phyloP scores from a whole-genome alignment of 2,329 filamentous ascomycete genomes.

The Talaromyces amestolkiae region DNA sequence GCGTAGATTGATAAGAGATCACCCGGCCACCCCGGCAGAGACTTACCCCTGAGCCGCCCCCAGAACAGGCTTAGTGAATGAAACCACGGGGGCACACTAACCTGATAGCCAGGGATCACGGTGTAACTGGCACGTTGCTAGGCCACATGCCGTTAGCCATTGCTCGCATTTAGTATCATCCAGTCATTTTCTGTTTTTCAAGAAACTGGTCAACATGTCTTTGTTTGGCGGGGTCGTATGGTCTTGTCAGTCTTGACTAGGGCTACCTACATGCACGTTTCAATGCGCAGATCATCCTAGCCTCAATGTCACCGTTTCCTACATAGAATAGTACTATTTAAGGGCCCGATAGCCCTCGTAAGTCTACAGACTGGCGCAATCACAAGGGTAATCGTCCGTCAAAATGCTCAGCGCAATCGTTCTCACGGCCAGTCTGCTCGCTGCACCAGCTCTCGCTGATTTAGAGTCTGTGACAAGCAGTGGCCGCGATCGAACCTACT shows the following conservation, averaged over 20 bases:
- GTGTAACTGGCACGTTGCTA: not conserved
- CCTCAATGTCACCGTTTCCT: not conserved
- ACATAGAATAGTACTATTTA: not conserved
- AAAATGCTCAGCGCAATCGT: not conserved
- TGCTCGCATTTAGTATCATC: not conserved
- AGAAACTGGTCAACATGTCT: not conserved
- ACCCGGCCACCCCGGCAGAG: not conserved
- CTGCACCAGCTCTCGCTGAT: not conserved
- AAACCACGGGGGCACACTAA: not conserved
- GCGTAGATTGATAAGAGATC: not conserved
- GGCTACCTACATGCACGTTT: not conserved
- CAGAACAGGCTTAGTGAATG: slow-evolving; percentile 2
- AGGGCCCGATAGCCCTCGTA: not conserved
- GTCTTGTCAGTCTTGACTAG: not conserved
- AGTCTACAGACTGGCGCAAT: not conserved
- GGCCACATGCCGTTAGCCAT: not conserved
- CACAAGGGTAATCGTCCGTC: not conserved
- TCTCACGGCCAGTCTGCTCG: not conserved
- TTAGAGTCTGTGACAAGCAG: slow-evolving; percentile 36
- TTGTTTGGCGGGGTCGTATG: not conserved
- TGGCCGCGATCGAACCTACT: slow-evolving; percentile 41
- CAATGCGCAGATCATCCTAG: not conserved
- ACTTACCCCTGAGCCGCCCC: not conserved
- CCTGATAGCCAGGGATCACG: not conserved
- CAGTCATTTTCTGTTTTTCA: no score